These are phyloP conservation scores for Circinella minor DNA, from an alignment of 371 early-diverging fungal species.

Conservation along the genomic window DNA sequence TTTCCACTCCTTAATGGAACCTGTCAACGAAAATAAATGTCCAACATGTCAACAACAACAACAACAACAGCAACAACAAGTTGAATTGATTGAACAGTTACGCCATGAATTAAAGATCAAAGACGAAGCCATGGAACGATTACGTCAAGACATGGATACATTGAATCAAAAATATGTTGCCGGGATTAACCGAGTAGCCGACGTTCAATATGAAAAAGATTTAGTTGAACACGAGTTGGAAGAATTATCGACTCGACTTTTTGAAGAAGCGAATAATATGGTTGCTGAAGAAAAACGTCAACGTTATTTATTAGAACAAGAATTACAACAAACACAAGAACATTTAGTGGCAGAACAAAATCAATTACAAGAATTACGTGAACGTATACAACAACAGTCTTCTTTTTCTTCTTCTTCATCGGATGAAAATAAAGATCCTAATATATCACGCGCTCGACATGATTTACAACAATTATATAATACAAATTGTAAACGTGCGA, in stretches of 20 bases:
- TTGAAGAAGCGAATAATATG: slow-evolving; percentile 83
- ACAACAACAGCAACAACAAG: neutral
- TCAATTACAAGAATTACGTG: slow-evolving; percentile 78
- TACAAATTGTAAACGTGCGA: slow-evolving; percentile 35
- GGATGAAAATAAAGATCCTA: slow-evolving; percentile 12
- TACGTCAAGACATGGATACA: slow-evolving; percentile 61
- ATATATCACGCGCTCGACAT: slow-evolving; percentile 23
- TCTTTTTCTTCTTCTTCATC: too few species aligned
- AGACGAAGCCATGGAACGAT: slow-evolving; percentile 25
- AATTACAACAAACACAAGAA: slow-evolving; percentile 60
- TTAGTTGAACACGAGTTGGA: slow-evolving; percentile 80
- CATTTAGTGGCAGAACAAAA: slow-evolving; percentile 68
- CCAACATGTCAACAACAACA: neutral
- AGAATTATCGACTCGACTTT: slow-evolving; percentile 74
- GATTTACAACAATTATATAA: slow-evolving; percentile 27
- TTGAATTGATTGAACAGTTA: slow-evolving; percentile 20
- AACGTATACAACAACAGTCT: slow-evolving; percentile 19
- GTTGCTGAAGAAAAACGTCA: slow-evolving; percentile 79
- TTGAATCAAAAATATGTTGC: slow-evolving; percentile 78
- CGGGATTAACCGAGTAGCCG: slow-evolving; percentile 70
- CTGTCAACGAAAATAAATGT: neutral
- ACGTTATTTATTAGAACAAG: slow-evolving; percentile 55
- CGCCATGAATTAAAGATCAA: slow-evolving; percentile 14
- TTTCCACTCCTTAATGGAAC: neutral
- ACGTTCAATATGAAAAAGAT: slow-evolving; percentile 72